These are phyloP conservation scores for Fonsecaea pedrosoi DNA, from an alignment of 2,329 filamentous ascomycete species.

Conservation along the genomic window DNA sequence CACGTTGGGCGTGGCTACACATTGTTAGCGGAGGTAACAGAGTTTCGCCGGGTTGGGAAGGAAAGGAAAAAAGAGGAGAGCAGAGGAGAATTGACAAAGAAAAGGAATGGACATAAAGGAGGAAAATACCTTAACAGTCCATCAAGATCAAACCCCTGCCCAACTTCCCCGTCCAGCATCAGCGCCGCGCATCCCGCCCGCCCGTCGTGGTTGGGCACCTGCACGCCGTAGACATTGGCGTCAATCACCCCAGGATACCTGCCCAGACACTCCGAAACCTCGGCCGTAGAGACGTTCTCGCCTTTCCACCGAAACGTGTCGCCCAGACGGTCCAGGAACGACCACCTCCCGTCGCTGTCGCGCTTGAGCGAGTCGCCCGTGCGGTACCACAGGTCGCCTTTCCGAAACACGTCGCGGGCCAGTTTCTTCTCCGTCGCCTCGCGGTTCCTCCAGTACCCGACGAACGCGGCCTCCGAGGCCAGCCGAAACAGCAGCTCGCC, in stretches of 20 bases:
- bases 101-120: background rate
- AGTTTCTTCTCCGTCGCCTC: conserved; percentile 76
- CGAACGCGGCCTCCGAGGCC: conserved; percentile 70
- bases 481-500: conserved; percentile 75
- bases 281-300: conserved; percentile 80
- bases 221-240: conserved; percentile 84
- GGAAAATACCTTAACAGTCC: conserved; percentile 63
- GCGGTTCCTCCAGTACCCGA: conserved; percentile 79
- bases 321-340: conserved; percentile 72
- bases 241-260: conserved; percentile 70
- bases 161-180: conserved; percentile 55
- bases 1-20: conserved; percentile 47
- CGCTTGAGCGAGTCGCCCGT: conserved; percentile 78
- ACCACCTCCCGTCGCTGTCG: conserved; percentile 73
- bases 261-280: conserved; percentile 77
- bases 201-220: conserved; percentile 81
- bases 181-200: conserved; percentile 80
- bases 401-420: conserved; percentile 72
- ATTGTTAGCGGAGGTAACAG: too few species aligned
- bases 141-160: conserved; percentile 63
- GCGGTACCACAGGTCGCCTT: conserved; percentile 81
- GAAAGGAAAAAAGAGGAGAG: too few species aligned
- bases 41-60: too few species aligned
- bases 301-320: conserved; percentile 68
- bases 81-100: too few species aligned